Percentiles rank a stretch among this genome's conserved stretches.
These are phyloP conservation scores for Mrakia blollopis DNA, from an alignment of 768 basidiomycete genomes.

Conservation along the genomic window DNA sequence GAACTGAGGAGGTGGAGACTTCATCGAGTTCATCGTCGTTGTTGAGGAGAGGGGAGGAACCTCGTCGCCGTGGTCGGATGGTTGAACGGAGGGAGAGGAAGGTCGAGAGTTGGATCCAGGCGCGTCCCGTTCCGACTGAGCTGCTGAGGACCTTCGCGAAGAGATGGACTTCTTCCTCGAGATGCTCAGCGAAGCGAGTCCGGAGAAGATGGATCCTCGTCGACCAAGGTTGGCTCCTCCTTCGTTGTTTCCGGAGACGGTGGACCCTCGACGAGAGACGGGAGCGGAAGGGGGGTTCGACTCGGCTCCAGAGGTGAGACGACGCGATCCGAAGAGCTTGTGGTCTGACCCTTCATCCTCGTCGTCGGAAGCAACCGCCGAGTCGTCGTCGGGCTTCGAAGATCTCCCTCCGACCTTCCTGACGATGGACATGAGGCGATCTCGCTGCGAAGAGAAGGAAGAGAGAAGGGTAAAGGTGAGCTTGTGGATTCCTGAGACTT, in stretches of 20 bases:
- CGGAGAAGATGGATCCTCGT: conserved; percentile 21
- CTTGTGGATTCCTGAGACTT: neutral
- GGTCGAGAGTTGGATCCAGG: conserved; percentile 8
- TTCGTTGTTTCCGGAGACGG: conserved; percentile 18
- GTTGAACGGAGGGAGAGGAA: neutral
- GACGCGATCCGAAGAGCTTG: conserved; percentile 14
- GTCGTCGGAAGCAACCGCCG: conserved; percentile 29
- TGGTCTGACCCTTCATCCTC: conserved; percentile 27
- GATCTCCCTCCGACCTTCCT: conserved; percentile 38
- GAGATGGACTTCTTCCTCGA: conserved; percentile 29
- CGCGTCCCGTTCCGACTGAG: conserved; percentile 22
- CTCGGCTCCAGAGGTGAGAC: conserved; percentile 20
- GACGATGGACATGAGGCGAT: conserved; percentile 70
- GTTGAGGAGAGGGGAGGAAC: neutral
- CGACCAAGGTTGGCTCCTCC: conserved; percentile 27
- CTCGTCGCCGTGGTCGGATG: conserved; percentile 14
- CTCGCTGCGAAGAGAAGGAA: conserved; percentile 49
- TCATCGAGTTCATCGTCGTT: conserved; percentile 4
- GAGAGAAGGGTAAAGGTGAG: neutral
- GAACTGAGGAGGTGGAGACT: neutral
- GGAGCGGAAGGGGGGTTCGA: neutral
- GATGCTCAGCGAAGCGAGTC: conserved; percentile 7
- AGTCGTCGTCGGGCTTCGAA: conserved; percentile 22
- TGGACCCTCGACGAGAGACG: conserved; percentile 13
- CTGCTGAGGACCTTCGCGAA: conserved; percentile 13